Evolutionary conservation across 768 basidiomycete species (phyloP), one percentile per base, ranked within the genome.

Genomic region (Kwoniella europaea): DNA sequence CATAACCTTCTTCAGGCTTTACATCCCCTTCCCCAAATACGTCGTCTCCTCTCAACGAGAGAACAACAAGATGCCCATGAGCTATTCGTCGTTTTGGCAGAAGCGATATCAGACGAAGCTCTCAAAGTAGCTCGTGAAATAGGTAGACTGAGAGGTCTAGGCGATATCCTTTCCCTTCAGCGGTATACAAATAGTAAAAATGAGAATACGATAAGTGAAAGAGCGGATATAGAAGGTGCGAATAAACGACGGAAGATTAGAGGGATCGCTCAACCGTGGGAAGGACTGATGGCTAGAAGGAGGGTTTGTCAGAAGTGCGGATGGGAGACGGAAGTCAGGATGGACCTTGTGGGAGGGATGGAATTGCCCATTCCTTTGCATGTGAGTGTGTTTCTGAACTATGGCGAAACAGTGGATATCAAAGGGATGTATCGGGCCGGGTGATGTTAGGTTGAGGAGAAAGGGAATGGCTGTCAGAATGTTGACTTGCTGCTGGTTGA

Each of bases 41-140:
- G 78, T 10, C 69, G 80, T 20, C 75, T 81, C 87, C 87, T 96
- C 83, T 89, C 89, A 74, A 93, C 93, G 1, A 90, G 93, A 13
- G 94, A 97, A 81, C 96, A 98, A 82, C 96, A 98, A 85, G 96
- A 98, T 82, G 96, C 96, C 4, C 96, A 98, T 79, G 96, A 98
- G 81, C 87, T 98, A n/a, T 98, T 97, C 85, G 91, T 96, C 76
- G 89, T 98, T 42, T 86, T 98, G 10, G 91, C 94, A 1, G 94
- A 95, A 82, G 91, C 90, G 63, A 87, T 98, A 75, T 93, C 93
- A 84, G 90, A 90, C 71, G 96, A 98, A 82, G 87, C 90, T n/a
- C 80, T 85, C 2, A 88, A 90, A 1, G 88, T 97, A 1, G 89
- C 90, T 66, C 87, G 87, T 56, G 93, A 95, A 80, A 88, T 88